Evolutionary conservation across 495 filamentous ascomycete species (phyloP).

Genomic region (Hypoxylon fuscum): DNA sequence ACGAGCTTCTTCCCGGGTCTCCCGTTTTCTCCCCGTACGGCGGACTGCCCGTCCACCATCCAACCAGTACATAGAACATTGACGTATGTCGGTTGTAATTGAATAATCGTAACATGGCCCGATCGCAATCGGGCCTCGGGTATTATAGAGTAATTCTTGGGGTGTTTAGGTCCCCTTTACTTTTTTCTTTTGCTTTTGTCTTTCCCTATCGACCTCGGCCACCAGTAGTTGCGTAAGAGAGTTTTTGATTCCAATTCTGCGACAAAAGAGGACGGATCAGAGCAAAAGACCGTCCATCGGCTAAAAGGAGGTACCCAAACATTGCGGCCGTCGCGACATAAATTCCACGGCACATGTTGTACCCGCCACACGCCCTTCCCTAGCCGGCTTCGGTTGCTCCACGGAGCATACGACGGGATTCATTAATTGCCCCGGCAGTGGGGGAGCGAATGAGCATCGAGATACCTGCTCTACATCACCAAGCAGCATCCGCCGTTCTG

Average conservation of each 20-base stretch:
- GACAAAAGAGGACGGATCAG: conserved; percentile 16
- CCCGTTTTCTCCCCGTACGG: conserved; percentile 25
- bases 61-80: conserved; percentile 29
- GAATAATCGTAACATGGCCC: conserved; percentile 38
- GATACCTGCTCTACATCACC: conserved; percentile 81
- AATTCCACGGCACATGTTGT: conserved; percentile 27
- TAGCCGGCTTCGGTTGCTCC: conserved; percentile 20
- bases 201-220: conserved; percentile 7
- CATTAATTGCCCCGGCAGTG: too few species aligned
- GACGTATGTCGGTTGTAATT: conserved; percentile 32
- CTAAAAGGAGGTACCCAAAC: conserved; percentile 35
- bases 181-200: conserved; percentile 2
- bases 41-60: conserved; percentile 18
- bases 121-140: conserved; percentile 33
- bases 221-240: conserved; percentile 23
- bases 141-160: conserved; percentile 31
- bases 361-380: conserved; percentile 10
- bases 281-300: conserved; percentile 27
- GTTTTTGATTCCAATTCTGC: conserved; percentile 8
- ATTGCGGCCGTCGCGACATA: conserved; percentile 31
- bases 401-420: too few species aligned
- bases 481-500: conserved; percentile 90
- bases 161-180: neutral
- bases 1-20: conserved; percentile 49
- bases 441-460: too few species aligned